Evolutionary conservation across 2,329 filamentous ascomycete genomes (phyloP), one percentile per base, ranked within the genome.

Genomic region (Claviceps spartinae): DNA sequence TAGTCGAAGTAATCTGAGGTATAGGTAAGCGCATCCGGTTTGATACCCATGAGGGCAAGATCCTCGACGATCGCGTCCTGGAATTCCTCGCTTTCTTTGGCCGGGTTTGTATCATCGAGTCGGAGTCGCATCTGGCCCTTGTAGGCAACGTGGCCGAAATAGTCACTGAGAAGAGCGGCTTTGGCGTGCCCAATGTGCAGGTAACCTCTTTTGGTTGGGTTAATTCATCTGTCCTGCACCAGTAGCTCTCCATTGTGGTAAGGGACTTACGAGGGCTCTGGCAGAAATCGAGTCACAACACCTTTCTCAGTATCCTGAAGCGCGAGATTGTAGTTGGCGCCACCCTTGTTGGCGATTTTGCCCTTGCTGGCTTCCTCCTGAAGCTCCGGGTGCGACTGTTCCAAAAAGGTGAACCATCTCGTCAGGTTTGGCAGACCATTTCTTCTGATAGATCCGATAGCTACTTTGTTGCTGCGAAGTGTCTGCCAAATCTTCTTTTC

Each of bases 141-240:
- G 75, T 95, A 95, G 60, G 88, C 86, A 66, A 89, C 85, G 68
- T 96, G 89, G 45, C 89, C 91, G 61, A 97, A 97, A 76, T 95
- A 97, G 67, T 97, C 90, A 72, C 93, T 95, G 53, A 97, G 81
- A 52, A 95, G 77, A 5, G 89, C 89, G 34, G 89, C 89, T 72
- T 97, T 97, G 60, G 89, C 88, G 72, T 97, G 91, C 51, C 91
- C 91, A 57, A 96, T 95, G 71, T 96, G 91, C 45, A 96, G 81
- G 66, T 95, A 95, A 55, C 89, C 89, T 59, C 74, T 77, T 54
- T 2, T 1, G 34, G 36, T n/a, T 26, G 40, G 36, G 53, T 43
- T 59, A 58, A 50, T 36, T 14, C 8, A 47, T 34, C 40, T 11
- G n/a, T 20, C 50, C 18, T n/a, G 37, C 9, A 6, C 24, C 41